Base-by-base conservation (phyloP, 2,329 filamentous ascomycete species). In the Zymoseptoria ardabiliae region DNA sequence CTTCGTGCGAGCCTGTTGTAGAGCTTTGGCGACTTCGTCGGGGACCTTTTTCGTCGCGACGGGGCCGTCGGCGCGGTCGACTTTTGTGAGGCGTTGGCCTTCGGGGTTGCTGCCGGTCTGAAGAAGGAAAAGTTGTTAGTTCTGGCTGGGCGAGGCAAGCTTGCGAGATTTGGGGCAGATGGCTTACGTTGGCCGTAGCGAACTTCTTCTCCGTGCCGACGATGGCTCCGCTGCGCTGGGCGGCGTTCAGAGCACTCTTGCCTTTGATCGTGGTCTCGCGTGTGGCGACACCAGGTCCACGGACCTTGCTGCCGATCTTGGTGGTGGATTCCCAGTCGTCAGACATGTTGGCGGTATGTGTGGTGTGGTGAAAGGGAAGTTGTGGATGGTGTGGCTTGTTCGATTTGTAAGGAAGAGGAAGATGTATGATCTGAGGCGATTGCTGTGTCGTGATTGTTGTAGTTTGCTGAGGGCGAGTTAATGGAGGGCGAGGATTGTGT, bases 51-150 rank as follows among this genome's bases (percentile, higher is more conserved):
- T 96, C 72, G 91, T 92, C 81, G 96, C 96, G 78, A 97, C 88
- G 78, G 97, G 96, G 75, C 97, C 94, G 81, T 97, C 92, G 74
- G 86, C 87, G 68, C 93, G 92, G 82, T 97, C 94, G 76, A 99
- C 92, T 82, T 97, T 97, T 68, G 94, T 97, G 66, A 97, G 83
- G 74, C 90, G 92, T 79, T 99, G 94, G 69, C 94, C 94, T 78
- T 97, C 93, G 66, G 69, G 68, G 62, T 72, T 73, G 63, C 61
- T 63, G 50, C 65, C 60, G 48, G 70, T 68, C 71, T 74, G 60
- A 45, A 50, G n/a, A 17, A 30, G 25, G 22, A 56, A 20, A 59
- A 28, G 58, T 23, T 82, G 65, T 57, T 41, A 59, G 57, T 54
- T 9, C 35, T 17, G 19, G 19, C 11, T 55, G 53, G 53, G 20